Base-by-base conservation (phyloP, 208 protist genomes). In the Acanthamoeba royreba region DNA sequence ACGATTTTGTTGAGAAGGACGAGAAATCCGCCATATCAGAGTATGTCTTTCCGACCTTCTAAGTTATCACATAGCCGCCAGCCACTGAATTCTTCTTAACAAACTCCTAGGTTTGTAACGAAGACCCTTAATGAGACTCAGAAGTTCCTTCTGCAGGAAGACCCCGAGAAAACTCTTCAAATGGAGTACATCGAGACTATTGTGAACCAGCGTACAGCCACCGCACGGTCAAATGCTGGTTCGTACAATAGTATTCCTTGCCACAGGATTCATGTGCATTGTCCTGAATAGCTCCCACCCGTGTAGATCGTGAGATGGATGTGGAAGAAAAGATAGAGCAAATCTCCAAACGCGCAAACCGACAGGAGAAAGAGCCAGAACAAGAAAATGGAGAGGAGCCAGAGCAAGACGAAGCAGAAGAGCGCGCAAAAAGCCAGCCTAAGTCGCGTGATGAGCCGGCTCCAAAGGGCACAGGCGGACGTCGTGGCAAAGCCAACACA, bases 1-100 rank as follows among this genome's bases (percentile, higher is more conserved):
- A 94, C 46, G 77, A 88, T 35, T 97, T 95, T 55, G 96, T 97
- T 4, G 85, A 93, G n/a, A 96, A 96, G 58, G 95, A 96, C 17
- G 94, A 96, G 47, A 94, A 69, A 31, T 42, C 52, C 66, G 87
- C 96, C 17, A 93, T 97, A 42, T n/a, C 52, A 35, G 58, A 92
- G 72, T 93, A 52, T 11, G 8, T 81, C 74, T 15, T 22, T 19
- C 40, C 31, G 31, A 5, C 74, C 38, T 4, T 13, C 33, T 13
- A 1, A 2, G 13, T 52, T 43, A 7, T 46, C 38, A n/a, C n/a
- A n/a, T n/a, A 38, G 8, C 13, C 35, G 55, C 55, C 15, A 22
- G 55, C 9, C 22, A 22, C 15, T 22, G 25, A 40, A 61, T 25
- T 61, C 17, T 61, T 61, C 52, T 61, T 61, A 17, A 61, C 17